Percentiles rank a stretch among this genome's conserved stretches.
Conservation (phyloP, 805 yeast species). For the Yarrowia sp. region DNA sequence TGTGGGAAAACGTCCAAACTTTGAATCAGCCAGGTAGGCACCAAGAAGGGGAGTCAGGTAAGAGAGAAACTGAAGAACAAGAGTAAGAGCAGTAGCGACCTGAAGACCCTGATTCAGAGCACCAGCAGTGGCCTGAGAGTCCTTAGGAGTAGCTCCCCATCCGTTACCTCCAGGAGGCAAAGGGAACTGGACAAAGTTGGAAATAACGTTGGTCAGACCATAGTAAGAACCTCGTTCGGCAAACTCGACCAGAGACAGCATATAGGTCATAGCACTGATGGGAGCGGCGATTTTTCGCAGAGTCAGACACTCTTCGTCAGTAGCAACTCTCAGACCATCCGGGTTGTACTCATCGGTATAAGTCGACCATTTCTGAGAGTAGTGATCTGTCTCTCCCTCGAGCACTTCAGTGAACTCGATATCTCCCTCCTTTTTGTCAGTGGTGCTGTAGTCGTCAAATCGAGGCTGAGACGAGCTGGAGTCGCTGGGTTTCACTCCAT, state of each 20-base stretch:
- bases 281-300: constrained; percentile 28
- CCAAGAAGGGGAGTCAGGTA: constrained; percentile 51
- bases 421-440: constrained; percentile 4
- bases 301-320: constrained; percentile 27
- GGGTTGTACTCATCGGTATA: constrained; percentile 12
- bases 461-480: background rate
- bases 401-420: constrained; percentile 2
- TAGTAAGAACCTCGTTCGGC: constrained; percentile 58
- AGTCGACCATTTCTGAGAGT: constrained; percentile 1
- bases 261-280: constrained; percentile 28
- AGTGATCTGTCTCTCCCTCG: background rate
- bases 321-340: constrained; percentile 4
- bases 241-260: constrained; percentile 44
- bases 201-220: constrained; percentile 46
- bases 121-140: constrained; percentile 47
- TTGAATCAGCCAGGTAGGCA: constrained; percentile 53
- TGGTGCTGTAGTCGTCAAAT: background rate
- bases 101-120: constrained; percentile 50
- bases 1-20: constrained; percentile 48
- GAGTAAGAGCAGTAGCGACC: constrained; percentile 49
- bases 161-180: constrained; percentile 49
- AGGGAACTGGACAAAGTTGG: constrained; percentile 54
- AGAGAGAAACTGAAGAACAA: constrained; percentile 43
- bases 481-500: background rate
- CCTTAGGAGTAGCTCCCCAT: constrained; percentile 45